phyloP scores from a whole-genome alignment of 2,329 filamentous ascomycete genomes.

The Fusarium palustre region DNA sequence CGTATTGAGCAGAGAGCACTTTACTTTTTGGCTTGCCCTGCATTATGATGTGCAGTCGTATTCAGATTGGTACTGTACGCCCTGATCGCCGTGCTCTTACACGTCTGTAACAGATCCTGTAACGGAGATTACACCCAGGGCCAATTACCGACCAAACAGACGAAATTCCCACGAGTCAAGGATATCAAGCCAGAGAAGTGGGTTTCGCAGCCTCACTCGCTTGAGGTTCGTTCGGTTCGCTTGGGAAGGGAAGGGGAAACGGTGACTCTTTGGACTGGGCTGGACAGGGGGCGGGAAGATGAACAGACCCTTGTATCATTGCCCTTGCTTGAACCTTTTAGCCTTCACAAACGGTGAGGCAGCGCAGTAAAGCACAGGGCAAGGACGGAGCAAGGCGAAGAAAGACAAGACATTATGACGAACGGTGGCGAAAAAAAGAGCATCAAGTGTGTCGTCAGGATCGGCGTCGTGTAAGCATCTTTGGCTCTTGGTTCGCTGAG shows the following conservation, averaged over 20 bases:
- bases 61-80: slow-evolving; percentile 1
- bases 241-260: neutral
- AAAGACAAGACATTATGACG: slow-evolving; percentile 34
- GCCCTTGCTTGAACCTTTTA: slow-evolving; percentile 5
- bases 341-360: slow-evolving; percentile 20
- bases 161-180: slow-evolving; percentile 16
- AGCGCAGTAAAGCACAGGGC: neutral
- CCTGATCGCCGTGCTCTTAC: slow-evolving; percentile 28
- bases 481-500: slow-evolving; percentile 1
- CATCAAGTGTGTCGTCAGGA: slow-evolving; percentile 11
- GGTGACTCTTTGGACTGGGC: slow-evolving; percentile 3
- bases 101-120: slow-evolving; percentile 43
- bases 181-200: slow-evolving; percentile 19
- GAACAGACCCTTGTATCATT: neutral
- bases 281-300: slow-evolving; percentile 31
- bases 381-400: slow-evolving; percentile 17
- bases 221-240: neutral
- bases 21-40: neutral
- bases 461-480: neutral
- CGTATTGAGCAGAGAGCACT: neutral
- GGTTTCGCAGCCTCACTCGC: slow-evolving; percentile 37
- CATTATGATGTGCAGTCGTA: slow-evolving; percentile 27
- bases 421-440: slow-evolving; percentile 18
- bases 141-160: slow-evolving; percentile 17
- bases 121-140: slow-evolving; percentile 37